Evolutionary conservation across 78 protist genomes (phyloP), one percentile per base, ranked within the genome.

Genomic region (Chrysochromulina parva): DNA sequence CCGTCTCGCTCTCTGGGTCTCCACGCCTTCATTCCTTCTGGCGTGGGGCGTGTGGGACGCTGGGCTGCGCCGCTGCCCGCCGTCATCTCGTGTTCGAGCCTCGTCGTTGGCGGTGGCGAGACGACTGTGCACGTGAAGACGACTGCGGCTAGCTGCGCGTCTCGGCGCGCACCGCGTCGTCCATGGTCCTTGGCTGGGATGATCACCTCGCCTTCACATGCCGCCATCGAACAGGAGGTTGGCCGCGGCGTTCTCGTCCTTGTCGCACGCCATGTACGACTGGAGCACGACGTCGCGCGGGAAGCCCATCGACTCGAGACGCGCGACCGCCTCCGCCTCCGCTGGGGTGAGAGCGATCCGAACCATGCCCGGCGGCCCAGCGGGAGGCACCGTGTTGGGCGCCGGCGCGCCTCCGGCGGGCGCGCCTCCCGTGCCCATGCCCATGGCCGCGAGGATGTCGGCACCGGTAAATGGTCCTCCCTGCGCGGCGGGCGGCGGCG

Each of bases 181-280:
- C n/a, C n/a, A n/a, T n/a, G n/a, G n/a, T n/a, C n/a, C n/a, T n/a
- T n/a, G n/a, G n/a, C n/a, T n/a, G n/a, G n/a, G n/a, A n/a, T n/a
- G n/a, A n/a, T n/a, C n/a, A n/a, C n/a, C n/a, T n/a, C n/a, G n/a
- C n/a, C n/a, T n/a, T n/a, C n/a, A n/a, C n/a, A n/a, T n/a, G n/a
- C n/a, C n/a, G n/a, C 71, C 71, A 67, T 97, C 98, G 73, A 97
- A 93, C 55, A 97, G 92, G 54, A 90, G 94, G 74, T 96, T 95
- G 67, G 98, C 98, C 20, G 98, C 94, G n/a, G 95, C 69, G 52
- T 90, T 60, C 81, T 96, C 97, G 88, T 97, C 85, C 91, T 96
- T 97, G 85, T 97, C 98, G 91, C 98, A 97, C 38, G 98, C 97
- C 58, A 97, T 81, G 89, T 96, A 97, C 1, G 98, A 97, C 91